These are phyloP conservation scores for Dissophora globulifera DNA, from an alignment of 192 early-diverging fungal species.

Conservation along the genomic window DNA sequence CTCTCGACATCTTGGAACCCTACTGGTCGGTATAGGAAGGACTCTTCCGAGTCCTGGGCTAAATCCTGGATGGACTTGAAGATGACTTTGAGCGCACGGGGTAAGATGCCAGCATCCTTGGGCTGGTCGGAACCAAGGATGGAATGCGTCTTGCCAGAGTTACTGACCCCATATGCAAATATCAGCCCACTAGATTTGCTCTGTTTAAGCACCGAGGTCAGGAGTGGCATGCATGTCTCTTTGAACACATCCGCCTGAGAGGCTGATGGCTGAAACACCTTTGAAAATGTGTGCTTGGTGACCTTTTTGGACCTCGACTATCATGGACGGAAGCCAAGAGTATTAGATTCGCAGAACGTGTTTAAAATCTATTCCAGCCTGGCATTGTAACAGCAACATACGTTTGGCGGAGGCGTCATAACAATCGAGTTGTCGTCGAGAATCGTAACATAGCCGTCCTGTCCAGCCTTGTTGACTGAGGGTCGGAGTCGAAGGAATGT, in stretches of 20 bases:
- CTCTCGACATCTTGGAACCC: slow-evolving; percentile 38
- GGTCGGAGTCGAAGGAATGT: slow-evolving; percentile 30
- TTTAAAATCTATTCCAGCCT: no score
- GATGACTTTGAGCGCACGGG: slow-evolving; percentile 66
- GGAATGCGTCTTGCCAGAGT: slow-evolving; percentile 78
- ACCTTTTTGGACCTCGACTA: slow-evolving; percentile 17
- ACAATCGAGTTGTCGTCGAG: slow-evolving; percentile 50
- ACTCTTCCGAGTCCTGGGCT: slow-evolving; percentile 5
- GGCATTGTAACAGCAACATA: not conserved
- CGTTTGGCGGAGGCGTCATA: slow-evolving; percentile 55
- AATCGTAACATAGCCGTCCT: slow-evolving; percentile 43
- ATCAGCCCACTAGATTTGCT: slow-evolving; percentile 66
- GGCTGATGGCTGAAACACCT: slow-evolving; percentile 61
- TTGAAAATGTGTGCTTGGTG: slow-evolving; percentile 65
- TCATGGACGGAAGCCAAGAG: not conserved
- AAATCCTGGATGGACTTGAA: slow-evolving; percentile 58
- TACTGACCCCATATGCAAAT: slow-evolving; percentile 78
- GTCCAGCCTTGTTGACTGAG: not conserved
- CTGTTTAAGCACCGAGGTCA: slow-evolving; percentile 63
- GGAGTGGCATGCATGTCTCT: slow-evolving; percentile 64
- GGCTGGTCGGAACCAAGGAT: slow-evolving; percentile 61
- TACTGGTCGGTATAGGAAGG: slow-evolving; percentile 21
- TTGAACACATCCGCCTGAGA: slow-evolving; percentile 68
- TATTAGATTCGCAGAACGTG: no score
- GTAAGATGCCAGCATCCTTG: slow-evolving; percentile 63